These are phyloP conservation scores for Huntiella omanensis DNA, from an alignment of 2,329 filamentous ascomycete species.

Conservation along the genomic window DNA sequence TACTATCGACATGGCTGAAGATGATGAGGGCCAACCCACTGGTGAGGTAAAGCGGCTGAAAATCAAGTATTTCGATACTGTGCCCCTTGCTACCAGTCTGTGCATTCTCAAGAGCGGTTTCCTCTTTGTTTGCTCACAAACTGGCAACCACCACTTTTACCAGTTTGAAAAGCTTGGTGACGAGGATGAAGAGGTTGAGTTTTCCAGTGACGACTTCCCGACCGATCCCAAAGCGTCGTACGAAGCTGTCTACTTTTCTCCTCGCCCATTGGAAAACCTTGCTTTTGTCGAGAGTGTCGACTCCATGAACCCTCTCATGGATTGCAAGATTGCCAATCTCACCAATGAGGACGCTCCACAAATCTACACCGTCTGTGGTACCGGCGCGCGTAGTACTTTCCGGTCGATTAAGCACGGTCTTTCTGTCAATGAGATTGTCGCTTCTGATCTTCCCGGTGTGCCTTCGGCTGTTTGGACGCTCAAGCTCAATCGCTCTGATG, in stretches of 20 bases:
- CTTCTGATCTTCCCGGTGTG: conserved; percentile 74
- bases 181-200: conserved; percentile 78
- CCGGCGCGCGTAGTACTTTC: conserved; percentile 75
- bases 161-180: conserved; percentile 96
- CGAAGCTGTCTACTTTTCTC: conserved; percentile 68
- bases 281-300: conserved; percentile 70
- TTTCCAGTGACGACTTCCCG: conserved; percentile 64
- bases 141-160: conserved; percentile 85
- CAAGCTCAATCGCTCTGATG: conserved; percentile 61
- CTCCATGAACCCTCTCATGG: conserved; percentile 78
- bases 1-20: conserved; percentile 76
- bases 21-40: conserved; percentile 57
- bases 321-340: conserved; percentile 80
- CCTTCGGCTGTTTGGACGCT: conserved; percentile 91
- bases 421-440: conserved; percentile 88
- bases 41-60: conserved; percentile 68
- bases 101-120: conserved; percentile 93
- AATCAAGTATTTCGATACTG: conserved; percentile 96
- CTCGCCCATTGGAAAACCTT: conserved; percentile 62
- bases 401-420: conserved; percentile 82
- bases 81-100: conserved; percentile 70
- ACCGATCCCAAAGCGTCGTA: conserved; percentile 55
- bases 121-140: conserved; percentile 79
- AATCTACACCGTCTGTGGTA: conserved; percentile 83
- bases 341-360: conserved; percentile 88